Base-by-base conservation (phyloP, 495 filamentous ascomycete genomes). In the Lasiosphaeria hispida region DNA sequence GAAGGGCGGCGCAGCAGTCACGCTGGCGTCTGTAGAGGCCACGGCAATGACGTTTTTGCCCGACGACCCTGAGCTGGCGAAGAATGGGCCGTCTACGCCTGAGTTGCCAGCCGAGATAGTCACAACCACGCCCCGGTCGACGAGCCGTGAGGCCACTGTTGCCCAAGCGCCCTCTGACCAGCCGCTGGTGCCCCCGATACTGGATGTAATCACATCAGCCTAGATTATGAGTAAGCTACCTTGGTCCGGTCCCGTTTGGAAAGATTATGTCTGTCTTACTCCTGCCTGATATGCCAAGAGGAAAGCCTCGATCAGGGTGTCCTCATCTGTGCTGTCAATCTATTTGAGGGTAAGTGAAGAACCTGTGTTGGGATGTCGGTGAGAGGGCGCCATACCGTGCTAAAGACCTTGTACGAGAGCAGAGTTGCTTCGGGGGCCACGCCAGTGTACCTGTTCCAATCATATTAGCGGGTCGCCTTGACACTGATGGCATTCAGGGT, bases 341-440 rank as follows among this genome's bases (percentile, higher is more conserved):
- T 57, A 10, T 10, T 36, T 2, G 2, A 8, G 7, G 13, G 14
- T 47, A 41, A 19, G 44, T 19, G 3, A 5, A 17, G 11, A 33
- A n/a, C 11, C 33, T 19, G 11, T 15, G 13, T 13, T 35, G 34
- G 39, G 23, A 19, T 10, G 35, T 10, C 2, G 7, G 4, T 18
- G n/a, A 11, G n/a, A 11, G 14, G n/a, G 33, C 17, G 10, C 38
- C 49, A 55, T 58, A 62, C 56, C 40, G 58, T 48, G 40, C 71
- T 75, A 52, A 79, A 74, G 49, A 80, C 75, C 51, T 78, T 79
- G 58, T 76, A 82, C 8, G 69, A 68, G 19, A 74, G 71, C 38
- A 82, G 55, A 13, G 72, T 80, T 7, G 77, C 77, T 48, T 77
- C 74, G 1, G 79, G 79, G 10, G 78, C 79, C 42, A 82, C 79